phyloP scores from a whole-genome alignment of 352 stramenopile species.

The Globisporangium canariense region DNA sequence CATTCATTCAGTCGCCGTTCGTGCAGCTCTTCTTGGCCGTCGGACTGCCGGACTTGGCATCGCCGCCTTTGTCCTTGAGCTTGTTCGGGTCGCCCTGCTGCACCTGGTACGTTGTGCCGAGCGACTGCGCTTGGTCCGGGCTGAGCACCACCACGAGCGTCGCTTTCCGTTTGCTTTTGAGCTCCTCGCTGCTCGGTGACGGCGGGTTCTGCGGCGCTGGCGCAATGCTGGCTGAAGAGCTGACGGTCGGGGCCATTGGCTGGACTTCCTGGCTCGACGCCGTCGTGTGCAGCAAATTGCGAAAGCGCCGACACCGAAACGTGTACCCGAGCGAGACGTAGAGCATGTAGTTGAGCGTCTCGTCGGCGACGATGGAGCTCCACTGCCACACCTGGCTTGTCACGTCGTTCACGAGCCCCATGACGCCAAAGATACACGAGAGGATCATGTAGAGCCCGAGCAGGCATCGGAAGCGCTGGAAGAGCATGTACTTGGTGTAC shows the following conservation, averaged over 20 bases:
- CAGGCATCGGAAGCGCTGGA: conserved; percentile 43
- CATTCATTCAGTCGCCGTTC: neutral
- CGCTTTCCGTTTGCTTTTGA: conserved; percentile 10
- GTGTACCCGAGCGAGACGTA: conserved; percentile 47
- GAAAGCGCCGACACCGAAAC: conserved; percentile 58
- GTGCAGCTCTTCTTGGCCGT: conserved; percentile 1
- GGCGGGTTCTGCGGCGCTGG: conserved; percentile 4
- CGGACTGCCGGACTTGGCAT: neutral
- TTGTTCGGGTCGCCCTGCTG: neutral
- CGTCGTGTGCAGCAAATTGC: conserved; percentile 35
- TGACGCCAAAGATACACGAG: conserved; percentile 40
- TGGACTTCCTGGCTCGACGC: neutral
- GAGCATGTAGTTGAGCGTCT: conserved; percentile 41
- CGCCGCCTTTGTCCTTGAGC: neutral
- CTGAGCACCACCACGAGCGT: conserved; percentile 42
- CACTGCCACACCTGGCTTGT: conserved; percentile 33
- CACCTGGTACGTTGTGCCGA: conserved; percentile 26
- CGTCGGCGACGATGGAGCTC: conserved; percentile 30
- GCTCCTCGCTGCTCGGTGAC: neutral
- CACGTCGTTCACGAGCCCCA: conserved; percentile 39
- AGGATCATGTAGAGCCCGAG: conserved; percentile 54
- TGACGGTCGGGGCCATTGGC: neutral
- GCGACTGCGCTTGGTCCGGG: conserved; percentile 30
- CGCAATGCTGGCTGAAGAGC: neutral
- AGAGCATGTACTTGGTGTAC: conserved; percentile 66